These are phyloP conservation scores for Diaporthe nobilis DNA, from an alignment of 2,329 filamentous ascomycete genomes.

Conservation along the genomic window DNA sequence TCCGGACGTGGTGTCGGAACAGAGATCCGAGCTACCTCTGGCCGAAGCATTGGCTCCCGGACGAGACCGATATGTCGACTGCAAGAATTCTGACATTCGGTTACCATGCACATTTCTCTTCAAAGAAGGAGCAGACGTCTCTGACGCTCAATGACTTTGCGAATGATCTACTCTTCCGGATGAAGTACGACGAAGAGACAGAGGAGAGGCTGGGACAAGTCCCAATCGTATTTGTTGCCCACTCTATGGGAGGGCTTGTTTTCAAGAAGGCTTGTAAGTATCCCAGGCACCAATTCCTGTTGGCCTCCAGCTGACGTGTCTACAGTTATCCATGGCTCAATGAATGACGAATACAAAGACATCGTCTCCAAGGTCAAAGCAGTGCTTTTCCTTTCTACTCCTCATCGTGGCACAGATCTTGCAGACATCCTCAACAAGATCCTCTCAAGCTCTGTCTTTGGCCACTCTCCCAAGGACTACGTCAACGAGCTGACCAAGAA, in stretches of 20 bases:
- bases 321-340: conserved; percentile 43
- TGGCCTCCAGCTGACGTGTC: background rate
- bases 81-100: conserved; percentile 46
- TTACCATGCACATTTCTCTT: conserved; percentile 46
- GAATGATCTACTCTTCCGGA: conserved; percentile 45
- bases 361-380: conserved; percentile 44
- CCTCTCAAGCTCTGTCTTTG: conserved; percentile 39
- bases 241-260: conserved; percentile 48
- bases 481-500: conserved; percentile 46
- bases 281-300: too few relatives aligned
- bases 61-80: conserved; percentile 39
- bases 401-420: conserved; percentile 47
- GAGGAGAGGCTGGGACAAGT: conserved; percentile 42
- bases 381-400: conserved; percentile 48
- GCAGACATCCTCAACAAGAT: conserved; percentile 46
- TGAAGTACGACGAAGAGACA: conserved; percentile 44
- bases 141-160: conserved; percentile 46
- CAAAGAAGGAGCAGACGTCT: conserved; percentile 39
- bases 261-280: conserved; percentile 44
- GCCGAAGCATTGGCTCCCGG: conserved; percentile 45
- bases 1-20: conserved; percentile 45
- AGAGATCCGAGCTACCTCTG: conserved; percentile 43
- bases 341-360: conserved; percentile 44
- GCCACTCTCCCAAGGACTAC: conserved; percentile 46
- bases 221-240: conserved; percentile 46